phyloP scores from a whole-genome alignment of 129 eudicot species.

The Smallanthus sonchifolius region DNA sequence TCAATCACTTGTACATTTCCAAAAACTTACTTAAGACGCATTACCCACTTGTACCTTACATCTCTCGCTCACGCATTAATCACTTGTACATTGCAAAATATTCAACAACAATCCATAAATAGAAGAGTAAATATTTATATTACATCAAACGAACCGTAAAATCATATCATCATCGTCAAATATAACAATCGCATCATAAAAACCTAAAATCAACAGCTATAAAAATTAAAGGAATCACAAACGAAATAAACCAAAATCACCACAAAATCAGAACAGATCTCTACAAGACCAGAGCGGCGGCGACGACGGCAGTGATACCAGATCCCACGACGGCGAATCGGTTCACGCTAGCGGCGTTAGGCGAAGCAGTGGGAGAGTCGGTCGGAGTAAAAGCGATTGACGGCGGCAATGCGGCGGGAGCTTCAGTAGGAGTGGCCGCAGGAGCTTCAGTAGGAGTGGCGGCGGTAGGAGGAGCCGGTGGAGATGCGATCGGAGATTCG shows the following conservation, averaged over 20 bases:
- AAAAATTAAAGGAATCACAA: slow-evolving; percentile 5
- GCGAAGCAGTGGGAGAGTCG: slow-evolving; percentile 26
- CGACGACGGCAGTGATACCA: slow-evolving; percentile 35
- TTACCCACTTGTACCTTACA: too few relatives aligned
- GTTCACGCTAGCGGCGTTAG: slow-evolving; percentile 38
- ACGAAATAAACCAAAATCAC: slow-evolving; percentile 19
- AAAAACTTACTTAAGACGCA: too few relatives aligned
- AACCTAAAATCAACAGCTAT: slow-evolving; percentile 27
- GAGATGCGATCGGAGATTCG: slow-evolving; percentile 32
- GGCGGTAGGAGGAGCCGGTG: slow-evolving; percentile 35
- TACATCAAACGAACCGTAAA: neutral
- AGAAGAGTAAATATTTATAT: neutral
- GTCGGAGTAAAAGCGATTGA: slow-evolving; percentile 29
- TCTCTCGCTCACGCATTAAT: neutral
- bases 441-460: slow-evolving; percentile 33
- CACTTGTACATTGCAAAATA: neutral
- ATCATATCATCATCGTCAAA: neutral
- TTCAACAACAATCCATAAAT: too few relatives aligned
- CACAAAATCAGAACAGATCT: slow-evolving; percentile 28
- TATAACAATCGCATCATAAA: slow-evolving; percentile 7
- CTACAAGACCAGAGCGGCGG: slow-evolving; percentile 55
- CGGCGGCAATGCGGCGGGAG: slow-evolving; percentile 19
- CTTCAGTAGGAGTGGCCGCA: slow-evolving; percentile 20
- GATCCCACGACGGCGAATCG: slow-evolving; percentile 55
- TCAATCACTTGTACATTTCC: neutral